These are phyloP conservation scores for Daldinia concentrica DNA, from an alignment of 495 filamentous ascomycete genomes.

Conservation along the genomic window DNA sequence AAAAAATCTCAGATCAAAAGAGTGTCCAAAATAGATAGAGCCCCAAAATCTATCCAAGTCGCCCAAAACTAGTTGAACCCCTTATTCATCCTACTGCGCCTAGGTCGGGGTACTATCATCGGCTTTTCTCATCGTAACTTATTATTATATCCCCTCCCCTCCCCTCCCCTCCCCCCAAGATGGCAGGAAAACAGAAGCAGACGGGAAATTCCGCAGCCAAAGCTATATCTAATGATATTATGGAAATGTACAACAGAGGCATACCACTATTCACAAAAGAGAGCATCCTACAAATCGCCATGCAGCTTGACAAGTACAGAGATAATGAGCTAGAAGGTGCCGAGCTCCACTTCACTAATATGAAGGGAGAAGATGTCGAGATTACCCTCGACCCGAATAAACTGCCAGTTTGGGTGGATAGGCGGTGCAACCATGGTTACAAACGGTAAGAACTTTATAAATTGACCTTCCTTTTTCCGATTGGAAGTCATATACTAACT, in stretches of 20 bases:
- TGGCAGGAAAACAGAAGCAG: not conserved
- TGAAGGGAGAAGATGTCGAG: constrained; percentile 20
- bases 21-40: not conserved
- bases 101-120: not conserved
- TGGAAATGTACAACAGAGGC: not conserved
- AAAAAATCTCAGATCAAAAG: not conserved
- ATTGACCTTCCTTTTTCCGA: not conserved
- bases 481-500: not conserved
- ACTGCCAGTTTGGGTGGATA: constrained; percentile 4
- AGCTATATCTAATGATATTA: not conserved
- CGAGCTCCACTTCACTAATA: not conserved
- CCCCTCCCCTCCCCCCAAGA: not conserved
- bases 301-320: constrained; percentile 8
- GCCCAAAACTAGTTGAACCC: not conserved
- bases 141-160: not conserved
- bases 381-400: not conserved
- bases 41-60: not conserved
- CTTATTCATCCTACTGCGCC: not conserved
- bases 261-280: constrained; percentile 4
- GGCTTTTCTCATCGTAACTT: not conserved
- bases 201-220: not conserved
- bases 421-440: constrained; percentile 19
- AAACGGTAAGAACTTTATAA: constrained; percentile 8
- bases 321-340: not conserved
- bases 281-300: not conserved